Evolutionary conservation across 768 basidiomycete genomes (phyloP), one percentile per base, ranked within the genome.

Genomic region (Mycena haematopus): DNA sequence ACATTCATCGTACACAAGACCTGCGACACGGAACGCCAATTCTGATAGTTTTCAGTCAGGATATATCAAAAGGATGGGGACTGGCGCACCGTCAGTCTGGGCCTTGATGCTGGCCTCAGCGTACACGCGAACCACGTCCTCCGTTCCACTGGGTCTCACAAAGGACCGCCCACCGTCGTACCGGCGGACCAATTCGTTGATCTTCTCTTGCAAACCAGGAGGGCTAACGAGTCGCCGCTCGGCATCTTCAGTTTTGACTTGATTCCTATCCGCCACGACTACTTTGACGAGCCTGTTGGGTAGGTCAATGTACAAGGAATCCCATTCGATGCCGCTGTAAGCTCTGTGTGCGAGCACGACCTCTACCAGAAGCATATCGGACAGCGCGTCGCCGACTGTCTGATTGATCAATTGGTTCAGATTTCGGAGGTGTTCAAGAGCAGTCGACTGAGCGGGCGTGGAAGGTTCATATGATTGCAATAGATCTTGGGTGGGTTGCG

Each of bases 81-180:
- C 31, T 45, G 22, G 80, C 89, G 71, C 67, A 97, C 96, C 92
- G 73, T 96, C 94, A 21, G 91, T 93, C 68, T 90, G 88, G 15
- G 84, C 75, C 63, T 84, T 85, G 44, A 86, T 77, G 49, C 79
- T 81, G 1, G 97, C 96, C 74, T 99, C 97, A 1, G 96, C 97
- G 72, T 99, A 99, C 17, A 99, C 95, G 61, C 97, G 84, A 7
- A 99, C 97, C 25, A 96, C 96, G 71, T 99, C 96, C 75, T 99
- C 97, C 24, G 97, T 99, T 10, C 97, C 97, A 74, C 95, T 96
- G 2, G 97, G 97, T 60, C 97, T 77, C 19, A 99, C 97, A 71
- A 99, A 99, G 27, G 93, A 87, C 44, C 97, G 86, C 1, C 97
- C 97, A 19, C 87, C 87, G 49, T 90, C 88, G 70, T 90, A 92